These are phyloP conservation scores for Kalmusia sp. DNA, from an alignment of 2,329 filamentous ascomycete genomes.

Conservation along the genomic window DNA sequence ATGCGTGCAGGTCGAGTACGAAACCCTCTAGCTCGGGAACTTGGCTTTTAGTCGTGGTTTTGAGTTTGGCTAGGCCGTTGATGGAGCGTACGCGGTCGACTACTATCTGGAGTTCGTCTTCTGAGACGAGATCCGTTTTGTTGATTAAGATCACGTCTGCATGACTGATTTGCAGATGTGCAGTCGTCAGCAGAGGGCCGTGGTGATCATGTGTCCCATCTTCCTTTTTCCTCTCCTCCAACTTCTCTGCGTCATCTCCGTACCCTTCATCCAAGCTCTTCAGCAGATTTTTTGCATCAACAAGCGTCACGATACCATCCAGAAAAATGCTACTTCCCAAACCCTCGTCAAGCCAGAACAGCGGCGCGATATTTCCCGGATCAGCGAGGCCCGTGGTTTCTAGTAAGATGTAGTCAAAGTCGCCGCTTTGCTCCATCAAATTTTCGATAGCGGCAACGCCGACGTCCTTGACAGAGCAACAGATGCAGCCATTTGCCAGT, in stretches of 20 bases:
- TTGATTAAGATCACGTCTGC: conserved; percentile 96
- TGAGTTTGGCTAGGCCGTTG: conserved; percentile 85
- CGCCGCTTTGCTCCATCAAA: conserved; percentile 90
- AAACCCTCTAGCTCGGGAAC: conserved; percentile 86
- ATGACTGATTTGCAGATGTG: conserved; percentile 95
- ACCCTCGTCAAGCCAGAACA: conserved; percentile 98
- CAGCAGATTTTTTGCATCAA: conserved; percentile 93
- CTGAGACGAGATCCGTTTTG: conserved; percentile 83
- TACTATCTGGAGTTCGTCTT: conserved; percentile 72
- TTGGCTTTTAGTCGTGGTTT: conserved; percentile 79
- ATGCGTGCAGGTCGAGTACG: conserved; percentile 88
- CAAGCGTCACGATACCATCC: conserved; percentile 93
- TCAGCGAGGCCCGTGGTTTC: conserved; percentile 96
- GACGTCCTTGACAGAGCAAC: conserved; percentile 96
- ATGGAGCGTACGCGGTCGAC: conserved; percentile 78
- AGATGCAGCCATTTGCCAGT: conserved; percentile 95
- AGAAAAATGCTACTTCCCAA: conserved; percentile 95
- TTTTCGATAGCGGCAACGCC: conserved; percentile 96
- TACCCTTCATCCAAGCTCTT: conserved; percentile 75
- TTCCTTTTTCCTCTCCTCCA: conserved; percentile 52
- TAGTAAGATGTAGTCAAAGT: conserved; percentile 96
- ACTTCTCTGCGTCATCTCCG: conserved; percentile 51
- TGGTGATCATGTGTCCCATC: conserved; percentile 58
- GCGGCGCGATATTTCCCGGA: conserved; percentile 90
- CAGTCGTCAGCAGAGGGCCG: conserved; percentile 82